Base-by-base conservation (phyloP, 768 basidiomycete species). In the Phlebiopsis gigantea region DNA sequence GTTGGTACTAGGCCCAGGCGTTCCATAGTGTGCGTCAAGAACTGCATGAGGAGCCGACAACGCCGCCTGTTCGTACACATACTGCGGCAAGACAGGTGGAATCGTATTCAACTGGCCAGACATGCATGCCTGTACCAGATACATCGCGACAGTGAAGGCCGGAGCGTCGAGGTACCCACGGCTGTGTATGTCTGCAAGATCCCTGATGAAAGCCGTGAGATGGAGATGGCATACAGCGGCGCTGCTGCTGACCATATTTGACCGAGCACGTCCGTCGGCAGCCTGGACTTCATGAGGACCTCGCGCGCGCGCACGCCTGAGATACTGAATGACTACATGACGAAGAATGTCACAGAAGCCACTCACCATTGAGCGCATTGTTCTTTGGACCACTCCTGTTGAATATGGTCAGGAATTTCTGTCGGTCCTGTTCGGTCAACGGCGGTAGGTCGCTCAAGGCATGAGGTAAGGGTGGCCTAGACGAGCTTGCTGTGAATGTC, bases 141-240 rank as follows among this genome's bases (percentile, higher is more conserved):
- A 83, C 80, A 87, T 83, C 34, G 81, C 87, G 57, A 90, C 72
- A 31, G 82, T 79, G 66, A 91, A 91, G 57, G 89, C 86, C 26
- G 78, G 69, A 7, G 78, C 73, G 62, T 88, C 85, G 10, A 91
- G 78, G 2, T 76, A 72, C 5, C 85, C 86, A 31, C 82, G 74
- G 30, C 75, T 71, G 51, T 78, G 76, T 8, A 77, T 80, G 66
- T 89, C 87, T 22, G 83, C 78, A 41, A 89, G 74, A 54, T 79
- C 80, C 80, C 84, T 86, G 43, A 3, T 31, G 43, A 4, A 10
- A 15, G 44, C 19, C 19, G 21, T 2, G 10, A 25, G 10, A 19
- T 19, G 44, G 24, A 4, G 21, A 19, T 45, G 12, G 15, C 14
- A 8, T 25, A 45, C 3, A 21, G 34, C 12, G 17, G 31, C 6